Conservation (phyloP, 768 basidiomycete genomes). For the Serpula lacrymans region DNA sequence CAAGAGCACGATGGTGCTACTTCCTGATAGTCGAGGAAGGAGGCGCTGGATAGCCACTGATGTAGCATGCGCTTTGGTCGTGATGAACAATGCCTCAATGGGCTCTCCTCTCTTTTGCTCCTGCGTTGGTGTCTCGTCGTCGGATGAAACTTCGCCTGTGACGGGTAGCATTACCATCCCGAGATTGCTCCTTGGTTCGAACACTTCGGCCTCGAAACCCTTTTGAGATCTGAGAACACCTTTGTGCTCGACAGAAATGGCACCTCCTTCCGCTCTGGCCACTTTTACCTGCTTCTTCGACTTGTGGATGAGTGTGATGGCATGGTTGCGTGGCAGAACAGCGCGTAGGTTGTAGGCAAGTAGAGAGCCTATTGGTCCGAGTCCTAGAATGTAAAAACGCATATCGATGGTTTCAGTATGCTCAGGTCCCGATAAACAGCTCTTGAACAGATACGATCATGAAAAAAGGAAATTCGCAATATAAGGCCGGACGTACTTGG, state of each 20-base stretch:
- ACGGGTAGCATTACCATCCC: slow-evolving; percentile 17
- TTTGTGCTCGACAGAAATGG: slow-evolving; percentile 46
- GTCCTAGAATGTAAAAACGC: slow-evolving; percentile 74
- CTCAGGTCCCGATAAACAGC: neutral
- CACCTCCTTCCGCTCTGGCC: slow-evolving; percentile 29
- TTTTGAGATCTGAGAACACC: slow-evolving; percentile 41
- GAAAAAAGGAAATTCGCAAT: slow-evolving; percentile 1
- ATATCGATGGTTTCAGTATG: slow-evolving; percentile 33
- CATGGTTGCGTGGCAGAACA: slow-evolving; percentile 44
- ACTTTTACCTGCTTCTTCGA: slow-evolving; percentile 35
- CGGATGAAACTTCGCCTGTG: slow-evolving; percentile 10
- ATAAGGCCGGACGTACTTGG: slow-evolving; percentile 4
- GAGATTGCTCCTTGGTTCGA: slow-evolving; percentile 26
- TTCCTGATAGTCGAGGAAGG: slow-evolving; percentile 54
- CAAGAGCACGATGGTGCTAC: slow-evolving; percentile 85
- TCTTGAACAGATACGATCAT: slow-evolving; percentile 1
- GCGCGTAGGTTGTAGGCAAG: slow-evolving; percentile 76
- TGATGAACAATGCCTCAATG: slow-evolving; percentile 80
- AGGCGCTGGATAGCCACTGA: slow-evolving; percentile 54
- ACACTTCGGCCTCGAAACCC: slow-evolving; percentile 52
- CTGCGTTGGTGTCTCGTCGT: slow-evolving; percentile 11
- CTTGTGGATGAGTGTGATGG: slow-evolving; percentile 71
- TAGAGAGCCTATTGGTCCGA: slow-evolving; percentile 82
- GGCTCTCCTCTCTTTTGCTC: slow-evolving; percentile 16
- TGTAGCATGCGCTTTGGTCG: slow-evolving; percentile 74